These are phyloP conservation scores for Fusarium secorum DNA, from an alignment of 2,329 filamentous ascomycete species.

Conservation along the genomic window DNA sequence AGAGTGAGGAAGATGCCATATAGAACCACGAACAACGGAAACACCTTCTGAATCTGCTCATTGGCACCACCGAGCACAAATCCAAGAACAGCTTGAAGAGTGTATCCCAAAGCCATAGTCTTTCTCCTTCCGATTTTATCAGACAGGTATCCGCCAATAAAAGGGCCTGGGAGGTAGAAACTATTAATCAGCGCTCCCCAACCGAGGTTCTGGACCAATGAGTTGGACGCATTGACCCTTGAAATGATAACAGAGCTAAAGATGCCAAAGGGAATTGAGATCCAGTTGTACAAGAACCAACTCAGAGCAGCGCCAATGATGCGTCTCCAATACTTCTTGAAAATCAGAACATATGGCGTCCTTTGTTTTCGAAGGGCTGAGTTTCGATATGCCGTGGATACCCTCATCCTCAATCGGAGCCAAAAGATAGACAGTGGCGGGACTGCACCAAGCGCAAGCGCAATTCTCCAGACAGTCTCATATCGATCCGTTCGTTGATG, in stretches of 20 bases:
- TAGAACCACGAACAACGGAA: background rate
- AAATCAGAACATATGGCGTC: background rate
- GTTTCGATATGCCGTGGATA: background rate
- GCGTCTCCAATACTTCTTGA: constrained; percentile 6
- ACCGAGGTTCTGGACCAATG: background rate
- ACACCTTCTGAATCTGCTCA: background rate
- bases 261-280: constrained; percentile 1
- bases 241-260: background rate
- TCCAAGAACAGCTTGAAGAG: background rate
- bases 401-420: constrained; percentile 6
- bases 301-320: background rate
- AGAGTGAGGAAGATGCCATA: background rate
- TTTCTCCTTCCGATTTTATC: background rate
- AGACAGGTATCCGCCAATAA: background rate
- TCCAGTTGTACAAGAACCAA: constrained; percentile 13
- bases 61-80: background rate
- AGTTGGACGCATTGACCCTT: constrained; percentile 3
- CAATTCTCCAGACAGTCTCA: background rate
- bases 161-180: background rate
- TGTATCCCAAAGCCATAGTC: background rate
- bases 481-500: background rate
- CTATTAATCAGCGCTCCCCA: constrained; percentile 5
- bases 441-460: background rate
- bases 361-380: background rate
- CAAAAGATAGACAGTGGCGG: constrained; percentile 4